phyloP scores from a whole-genome alignment of 495 filamentous ascomycete genomes.

The Aspergillus steynii region DNA sequence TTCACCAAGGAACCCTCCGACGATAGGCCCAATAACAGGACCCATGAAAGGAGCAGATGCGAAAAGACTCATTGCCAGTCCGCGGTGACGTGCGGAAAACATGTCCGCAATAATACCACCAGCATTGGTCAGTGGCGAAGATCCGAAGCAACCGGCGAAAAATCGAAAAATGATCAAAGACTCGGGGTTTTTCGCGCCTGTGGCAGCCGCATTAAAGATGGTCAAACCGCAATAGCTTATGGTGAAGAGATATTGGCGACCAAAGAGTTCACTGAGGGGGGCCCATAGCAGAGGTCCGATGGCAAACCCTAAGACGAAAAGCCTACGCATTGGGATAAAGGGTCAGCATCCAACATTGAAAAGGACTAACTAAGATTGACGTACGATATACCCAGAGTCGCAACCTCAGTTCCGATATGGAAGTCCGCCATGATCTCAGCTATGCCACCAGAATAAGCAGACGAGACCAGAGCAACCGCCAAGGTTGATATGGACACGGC shows the following conservation, averaged over 20 bases:
- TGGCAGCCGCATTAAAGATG: conserved; percentile 59
- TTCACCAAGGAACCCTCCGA: conserved; percentile 52
- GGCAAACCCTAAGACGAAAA: conserved; percentile 67
- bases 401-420: conserved; percentile 49
- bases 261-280: conserved; percentile 59
- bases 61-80: conserved; percentile 55
- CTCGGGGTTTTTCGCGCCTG: conserved; percentile 56
- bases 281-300: conserved; percentile 60
- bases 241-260: conserved; percentile 61
- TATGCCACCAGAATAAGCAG: conserved; percentile 64
- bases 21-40: conserved; percentile 50
- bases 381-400: conserved; percentile 56
- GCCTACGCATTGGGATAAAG: neutral
- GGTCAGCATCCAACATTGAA: neutral
- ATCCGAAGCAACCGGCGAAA: conserved; percentile 66
- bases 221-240: conserved; percentile 53
- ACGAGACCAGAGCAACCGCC: conserved; percentile 65
- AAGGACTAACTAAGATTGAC: neutral
- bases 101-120: conserved; percentile 65
- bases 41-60: conserved; percentile 59
- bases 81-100: conserved; percentile 55
- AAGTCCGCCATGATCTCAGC: conserved; percentile 55
- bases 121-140: conserved; percentile 60
- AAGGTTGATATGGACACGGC: conserved; percentile 60
- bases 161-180: conserved; percentile 65